Percentiles rank a stretch among this genome's conserved stretches.
Conservation (phyloP, 495 filamentous ascomycete species). For the Podospora bellae-mahoneyi region DNA sequence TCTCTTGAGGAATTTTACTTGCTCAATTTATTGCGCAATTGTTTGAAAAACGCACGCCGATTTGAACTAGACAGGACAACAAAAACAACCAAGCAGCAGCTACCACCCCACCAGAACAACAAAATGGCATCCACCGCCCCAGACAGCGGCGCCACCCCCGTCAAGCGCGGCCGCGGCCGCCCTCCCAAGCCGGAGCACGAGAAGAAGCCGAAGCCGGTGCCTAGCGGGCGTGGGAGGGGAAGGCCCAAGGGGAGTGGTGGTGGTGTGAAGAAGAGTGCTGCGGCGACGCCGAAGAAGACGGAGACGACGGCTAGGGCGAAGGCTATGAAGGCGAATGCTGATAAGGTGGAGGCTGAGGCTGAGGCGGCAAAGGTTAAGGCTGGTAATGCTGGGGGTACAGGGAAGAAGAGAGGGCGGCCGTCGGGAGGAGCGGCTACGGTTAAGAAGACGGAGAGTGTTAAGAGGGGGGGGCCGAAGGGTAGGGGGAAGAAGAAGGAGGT, state of each 20-base stretch:
- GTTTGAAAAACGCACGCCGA: background rate
- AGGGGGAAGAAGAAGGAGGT: conserved; percentile 6
- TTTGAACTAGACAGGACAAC: background rate
- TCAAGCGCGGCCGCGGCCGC: conserved; percentile 47
- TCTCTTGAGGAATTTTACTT: no score
- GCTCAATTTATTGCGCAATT: no score
- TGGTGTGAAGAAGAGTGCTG: conserved; percentile 35
- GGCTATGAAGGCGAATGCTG: background rate
- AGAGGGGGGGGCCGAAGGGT: conserved; percentile 7
- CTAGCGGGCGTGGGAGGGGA: conserved; percentile 44
- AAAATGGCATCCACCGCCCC: conserved; percentile 26
- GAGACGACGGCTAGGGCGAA: conserved; percentile 2
- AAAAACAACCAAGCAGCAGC: conserved; percentile 15
- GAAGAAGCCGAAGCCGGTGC: conserved; percentile 35
- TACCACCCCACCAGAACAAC: conserved; percentile 18
- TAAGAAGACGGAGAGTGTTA: background rate
- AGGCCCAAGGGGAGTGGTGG: conserved; percentile 41
- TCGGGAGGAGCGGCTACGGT: conserved; percentile 1
- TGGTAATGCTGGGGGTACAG: background rate
- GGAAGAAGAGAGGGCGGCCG: conserved; percentile 12
- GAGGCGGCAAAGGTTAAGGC: background rate
- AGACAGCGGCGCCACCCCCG: conserved; percentile 16
- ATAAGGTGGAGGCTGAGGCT: conserved; percentile 1
- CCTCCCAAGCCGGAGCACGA: conserved; percentile 36
- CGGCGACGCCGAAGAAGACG: conserved; percentile 6